phyloP scores from a whole-genome alignment of 2,329 filamentous ascomycete species.

The Mycocentrospora acerina region DNA sequence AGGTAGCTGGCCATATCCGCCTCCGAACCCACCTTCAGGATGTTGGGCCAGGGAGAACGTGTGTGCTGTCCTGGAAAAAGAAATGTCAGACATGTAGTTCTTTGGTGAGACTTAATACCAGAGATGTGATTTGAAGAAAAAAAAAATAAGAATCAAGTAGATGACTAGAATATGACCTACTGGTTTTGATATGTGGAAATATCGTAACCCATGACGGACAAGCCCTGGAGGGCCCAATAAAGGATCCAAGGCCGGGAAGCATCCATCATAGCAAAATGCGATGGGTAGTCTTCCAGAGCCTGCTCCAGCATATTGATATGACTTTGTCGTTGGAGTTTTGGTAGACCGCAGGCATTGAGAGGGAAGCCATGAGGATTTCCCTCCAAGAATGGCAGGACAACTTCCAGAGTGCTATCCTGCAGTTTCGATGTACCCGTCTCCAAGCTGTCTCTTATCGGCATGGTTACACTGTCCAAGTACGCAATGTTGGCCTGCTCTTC shows the following conservation, averaged over 20 bases:
- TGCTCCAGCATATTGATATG: slow-evolving; percentile 64
- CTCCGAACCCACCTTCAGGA: slow-evolving; percentile 80
- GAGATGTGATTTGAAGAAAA: neutral
- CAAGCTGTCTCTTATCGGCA: slow-evolving; percentile 66
- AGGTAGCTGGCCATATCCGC: slow-evolving; percentile 85
- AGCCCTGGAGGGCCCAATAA: slow-evolving; percentile 83
- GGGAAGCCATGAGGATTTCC: slow-evolving; percentile 53
- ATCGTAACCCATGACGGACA: slow-evolving; percentile 77
- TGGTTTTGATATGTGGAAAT: slow-evolving; percentile 63
- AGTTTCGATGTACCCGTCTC: slow-evolving; percentile 66
- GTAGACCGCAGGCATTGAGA: slow-evolving; percentile 72
- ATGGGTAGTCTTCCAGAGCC: slow-evolving; percentile 62
- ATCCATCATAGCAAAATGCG: slow-evolving; percentile 72
- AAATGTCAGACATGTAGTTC: slow-evolving; percentile 13
- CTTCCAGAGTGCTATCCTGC: slow-evolving; percentile 68
- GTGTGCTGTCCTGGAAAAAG: slow-evolving; percentile 57
- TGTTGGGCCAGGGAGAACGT: slow-evolving; percentile 86
- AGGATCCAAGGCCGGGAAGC: slow-evolving; percentile 90
- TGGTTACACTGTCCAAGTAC: slow-evolving; percentile 31
- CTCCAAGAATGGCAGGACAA: slow-evolving; percentile 68
- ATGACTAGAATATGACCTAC: slow-evolving; percentile 43
- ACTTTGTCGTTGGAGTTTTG: slow-evolving; percentile 65
- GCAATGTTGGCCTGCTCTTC: slow-evolving; percentile 32
- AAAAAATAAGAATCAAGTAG: too few species aligned
- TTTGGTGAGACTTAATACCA: too few species aligned